Conservation (phyloP, 2,329 filamentous ascomycete species). For the Fusarium tricinctum region DNA sequence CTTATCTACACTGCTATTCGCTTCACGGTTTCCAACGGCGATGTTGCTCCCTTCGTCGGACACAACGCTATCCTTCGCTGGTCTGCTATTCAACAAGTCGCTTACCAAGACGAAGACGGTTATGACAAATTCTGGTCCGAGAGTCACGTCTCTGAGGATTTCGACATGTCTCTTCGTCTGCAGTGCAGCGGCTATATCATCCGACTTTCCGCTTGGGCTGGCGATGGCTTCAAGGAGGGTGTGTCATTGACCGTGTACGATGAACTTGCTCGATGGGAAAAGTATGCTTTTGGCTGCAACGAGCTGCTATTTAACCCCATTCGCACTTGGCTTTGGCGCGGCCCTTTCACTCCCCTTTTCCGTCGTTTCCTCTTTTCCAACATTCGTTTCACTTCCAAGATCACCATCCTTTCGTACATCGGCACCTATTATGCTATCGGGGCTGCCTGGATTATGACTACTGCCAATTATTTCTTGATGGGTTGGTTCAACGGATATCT, state of each 20-base stretch:
- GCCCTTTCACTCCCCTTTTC: conserved; percentile 86
- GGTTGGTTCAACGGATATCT: conserved; percentile 83
- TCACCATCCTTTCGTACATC: conserved; percentile 82
- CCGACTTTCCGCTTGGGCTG: conserved; percentile 79
- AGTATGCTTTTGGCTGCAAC: conserved; percentile 87
- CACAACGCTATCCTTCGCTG: conserved; percentile 83
- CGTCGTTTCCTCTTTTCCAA: conserved; percentile 78
- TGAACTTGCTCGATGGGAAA: conserved; percentile 87
- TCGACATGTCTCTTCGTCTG: conserved; percentile 84
- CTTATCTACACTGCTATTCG: conserved; percentile 83
- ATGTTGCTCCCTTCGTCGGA: conserved; percentile 84
- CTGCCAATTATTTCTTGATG: conserved; percentile 80
- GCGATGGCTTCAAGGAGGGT: conserved; percentile 85
- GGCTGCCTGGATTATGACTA: conserved; percentile 80
- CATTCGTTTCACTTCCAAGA: conserved; percentile 81
- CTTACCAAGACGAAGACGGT: conserved; percentile 76
- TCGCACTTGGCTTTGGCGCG: conserved; percentile 77
- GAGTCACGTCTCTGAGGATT: conserved; percentile 83
- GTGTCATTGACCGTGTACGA: conserved; percentile 89
- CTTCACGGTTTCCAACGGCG: conserved; percentile 82
- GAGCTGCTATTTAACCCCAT: conserved; percentile 86
- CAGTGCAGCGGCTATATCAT: conserved; percentile 80
- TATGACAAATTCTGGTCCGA: conserved; percentile 88
- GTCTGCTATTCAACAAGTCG: conserved; percentile 80
- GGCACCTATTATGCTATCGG: conserved; percentile 86